Base-by-base conservation (phyloP, 208 protist genomes). In the Trichomonas gallinae region DNA sequence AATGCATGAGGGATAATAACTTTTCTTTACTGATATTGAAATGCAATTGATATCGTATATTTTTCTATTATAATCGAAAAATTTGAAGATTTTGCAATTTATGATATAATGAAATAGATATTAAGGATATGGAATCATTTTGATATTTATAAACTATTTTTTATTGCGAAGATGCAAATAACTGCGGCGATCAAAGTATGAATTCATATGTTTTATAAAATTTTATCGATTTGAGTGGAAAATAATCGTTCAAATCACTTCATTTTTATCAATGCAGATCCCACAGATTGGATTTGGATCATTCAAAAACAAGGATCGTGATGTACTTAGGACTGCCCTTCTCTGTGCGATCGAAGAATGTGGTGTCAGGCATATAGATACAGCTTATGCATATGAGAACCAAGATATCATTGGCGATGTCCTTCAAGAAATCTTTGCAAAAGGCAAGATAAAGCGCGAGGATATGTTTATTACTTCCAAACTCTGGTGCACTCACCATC, bases 311-410 rank as follows among this genome's bases (percentile, higher is more conserved):
- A 0, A 34, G 10, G 36, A 85, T 42, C 26, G 13, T 8, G 83
- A 45, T n/a, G 10, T 44, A 2, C 11, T 46, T 13, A 96, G 9
- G n/a, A 11, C 23, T 58, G 0, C 63, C 21, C 6, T 82, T 49
- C 72, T 17, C n/a, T 46, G 97, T 58, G 88, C 96, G 11, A 83
- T 63, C 72, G 46, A 96, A 40, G 40, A 83, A 44, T 31, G 96
- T 10, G 96, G 96, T 6, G 97, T 96, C 44, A 58, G 96, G n/a
- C 15, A 58, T n/a, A 96, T 97, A 21, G 96, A 97, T 97, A 87
- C 46, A 72, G 96, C 96, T 21, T 46, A n/a, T 36, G 51, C 82
- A 2, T 97, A 97, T 21, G 11, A 48, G 0, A 97, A 97, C 31
- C 96, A 97, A 83, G 63, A 97, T 46, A 46, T 63, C 38, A 91